Percentiles rank a stretch among this genome's conserved stretches.
Evolutionary conservation across 805 yeast species (phyloP).

Genomic region (Spathaspora arborariae): DNA sequence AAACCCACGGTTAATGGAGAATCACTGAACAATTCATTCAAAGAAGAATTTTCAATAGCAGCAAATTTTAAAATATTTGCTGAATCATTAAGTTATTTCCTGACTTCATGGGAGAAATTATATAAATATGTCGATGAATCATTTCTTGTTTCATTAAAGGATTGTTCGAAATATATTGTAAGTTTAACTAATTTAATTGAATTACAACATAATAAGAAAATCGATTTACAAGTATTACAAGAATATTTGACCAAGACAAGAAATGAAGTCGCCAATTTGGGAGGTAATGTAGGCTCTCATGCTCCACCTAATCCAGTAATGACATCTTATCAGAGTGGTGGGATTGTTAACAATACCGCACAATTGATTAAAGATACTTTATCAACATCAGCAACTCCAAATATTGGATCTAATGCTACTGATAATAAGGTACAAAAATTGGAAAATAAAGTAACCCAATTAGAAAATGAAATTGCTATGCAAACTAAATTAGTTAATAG

Average conservation of each 20-base stretch:
- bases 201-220: conserved; percentile 83
- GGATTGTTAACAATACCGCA: conserved; percentile 39
- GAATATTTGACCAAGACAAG: conserved; percentile 74
- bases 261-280: conserved; percentile 48
- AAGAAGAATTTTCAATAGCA: conserved; percentile 14
- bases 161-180: conserved; percentile 69
- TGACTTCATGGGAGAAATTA: conserved; percentile 38
- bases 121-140: conserved; percentile 65
- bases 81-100: conserved; percentile 32
- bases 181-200: conserved; percentile 58
- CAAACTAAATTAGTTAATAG: conserved; percentile 45
- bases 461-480: conserved; percentile 42
- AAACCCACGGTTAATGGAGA: neutral
- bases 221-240: conserved; percentile 82
- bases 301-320: conserved; percentile 33
- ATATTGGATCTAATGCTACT: conserved; percentile 37
- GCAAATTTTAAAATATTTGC: conserved; percentile 35
- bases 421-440: conserved; percentile 43
- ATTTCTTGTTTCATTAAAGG: conserved; percentile 78
- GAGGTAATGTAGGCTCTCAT: conserved; percentile 13
- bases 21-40: neutral
- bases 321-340: conserved; percentile 19
- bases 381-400: conserved; percentile 43
- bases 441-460: conserved; percentile 36
- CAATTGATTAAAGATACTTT: conserved; percentile 48